phyloP scores from a whole-genome alignment of 2,329 filamentous ascomycete species.

The Arthrobotrys pseudoclavata region DNA sequence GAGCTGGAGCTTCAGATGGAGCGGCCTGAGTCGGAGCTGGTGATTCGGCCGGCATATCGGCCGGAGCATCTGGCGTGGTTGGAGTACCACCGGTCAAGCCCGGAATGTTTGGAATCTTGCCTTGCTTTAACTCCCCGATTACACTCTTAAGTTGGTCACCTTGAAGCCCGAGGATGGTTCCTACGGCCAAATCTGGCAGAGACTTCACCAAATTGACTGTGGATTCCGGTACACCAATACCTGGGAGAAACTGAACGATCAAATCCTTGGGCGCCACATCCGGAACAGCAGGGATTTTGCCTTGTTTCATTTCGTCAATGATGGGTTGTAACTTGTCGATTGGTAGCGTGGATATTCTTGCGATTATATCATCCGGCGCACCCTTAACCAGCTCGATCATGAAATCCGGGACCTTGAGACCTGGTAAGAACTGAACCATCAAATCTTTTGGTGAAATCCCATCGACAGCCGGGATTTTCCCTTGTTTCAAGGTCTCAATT shows the following conservation, averaged over 20 bases:
- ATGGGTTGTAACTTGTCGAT: constrained; percentile 15
- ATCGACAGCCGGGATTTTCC: constrained; percentile 28
- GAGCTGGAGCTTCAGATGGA: background rate
- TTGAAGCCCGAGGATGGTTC: background rate
- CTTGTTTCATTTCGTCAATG: constrained; percentile 15
- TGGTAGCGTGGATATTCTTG: constrained; percentile 9
- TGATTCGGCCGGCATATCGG: background rate
- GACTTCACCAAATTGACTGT: constrained; percentile 13
- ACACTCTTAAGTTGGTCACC: constrained; percentile 20
- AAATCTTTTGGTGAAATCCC: constrained; percentile 24
- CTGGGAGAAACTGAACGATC: constrained; percentile 23
- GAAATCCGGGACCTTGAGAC: constrained; percentile 12
- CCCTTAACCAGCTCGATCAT: constrained; percentile 26
- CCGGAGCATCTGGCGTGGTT: background rate
- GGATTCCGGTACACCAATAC: constrained; percentile 19
- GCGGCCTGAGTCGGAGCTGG: background rate
- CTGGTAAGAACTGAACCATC: constrained; percentile 29
- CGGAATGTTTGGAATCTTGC: background rate
- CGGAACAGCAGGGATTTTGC: constrained; percentile 37
- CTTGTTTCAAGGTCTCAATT: constrained; percentile 16
- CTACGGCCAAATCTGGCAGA: constrained; percentile 15
- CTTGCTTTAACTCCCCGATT: constrained; percentile 26
- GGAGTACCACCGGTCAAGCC: background rate
- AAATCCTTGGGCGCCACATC: constrained; percentile 29
- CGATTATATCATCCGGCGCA: constrained; percentile 24